Evolutionary conservation across 2,329 filamentous ascomycete species (phyloP), one percentile per base, ranked within the genome.

Genomic region (Raffaelea ambrosiae): DNA sequence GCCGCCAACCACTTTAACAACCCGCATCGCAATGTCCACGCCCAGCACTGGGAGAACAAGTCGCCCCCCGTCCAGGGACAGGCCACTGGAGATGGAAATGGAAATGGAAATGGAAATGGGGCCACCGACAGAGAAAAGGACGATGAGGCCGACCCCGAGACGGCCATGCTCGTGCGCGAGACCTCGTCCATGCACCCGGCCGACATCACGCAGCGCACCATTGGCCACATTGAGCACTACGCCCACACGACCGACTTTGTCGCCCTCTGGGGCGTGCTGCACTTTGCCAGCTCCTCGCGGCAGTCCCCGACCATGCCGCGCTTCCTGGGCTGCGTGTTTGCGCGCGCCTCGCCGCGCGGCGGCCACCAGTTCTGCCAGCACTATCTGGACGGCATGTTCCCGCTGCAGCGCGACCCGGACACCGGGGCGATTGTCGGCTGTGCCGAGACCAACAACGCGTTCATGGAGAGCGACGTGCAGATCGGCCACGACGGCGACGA

Each of bases 1-100:
- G 86, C 85, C 0, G 83, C 86, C 0, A 88, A 88, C 57, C 85
- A 90, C 61, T 90, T 88, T 68, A 89, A 89, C 62, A 88, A 88
- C 53, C 86, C 86, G 0, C 74, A 79, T 54, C 70, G 74, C 3
- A 73, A 76, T 49, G 56, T 67, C 11, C 57, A 63, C 2, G 72
- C 71, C 1, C 73, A 79, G 52, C 55, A 57, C 5, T 66, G n/a
- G 7, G 46, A 48, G 19, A 19, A 19, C 13, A 19, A 19, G 18
- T 5, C 35, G 13, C 35, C 35, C 13, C 7, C 8, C 16, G 35
- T 19, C 5, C 13, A 5, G 7, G 35, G 31, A 33, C 9, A 9
- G 9, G 31, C 31, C 9, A 33, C 40, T 11, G 10, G 18, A 41
- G n/a, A 39, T 19, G 10, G 9, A n/a, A 39, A 9, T 19, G 10